A percentile compares a stretch with the other conserved stretches of the same genome.
Conservation (phyloP, 306 rosid species). For the Rosa rugosa region DNA sequence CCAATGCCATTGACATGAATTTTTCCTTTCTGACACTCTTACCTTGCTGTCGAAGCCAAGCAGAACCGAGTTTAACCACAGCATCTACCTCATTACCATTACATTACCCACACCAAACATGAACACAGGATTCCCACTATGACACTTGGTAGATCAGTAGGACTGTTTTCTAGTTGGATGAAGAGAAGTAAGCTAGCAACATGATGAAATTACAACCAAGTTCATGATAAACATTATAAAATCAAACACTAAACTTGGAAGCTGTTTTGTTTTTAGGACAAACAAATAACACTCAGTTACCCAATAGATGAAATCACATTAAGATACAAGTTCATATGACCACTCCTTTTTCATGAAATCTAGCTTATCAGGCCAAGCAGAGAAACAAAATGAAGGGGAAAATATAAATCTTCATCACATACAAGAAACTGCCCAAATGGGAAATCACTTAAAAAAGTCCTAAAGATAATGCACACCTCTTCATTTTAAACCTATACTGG, state of each 20-base stretch:
- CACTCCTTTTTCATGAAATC: conserved; percentile 32
- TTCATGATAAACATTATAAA: not conserved
- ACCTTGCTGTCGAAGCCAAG: not conserved
- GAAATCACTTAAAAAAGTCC: conserved; percentile 21
- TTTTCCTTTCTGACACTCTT: not conserved
- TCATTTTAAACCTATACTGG: conserved; percentile 58
- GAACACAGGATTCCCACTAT: not conserved
- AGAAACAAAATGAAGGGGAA: conserved; percentile 9
- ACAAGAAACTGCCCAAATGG: conserved; percentile 25
- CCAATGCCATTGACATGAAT: not conserved
- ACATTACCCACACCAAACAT: not conserved
- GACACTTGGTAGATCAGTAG: not conserved
- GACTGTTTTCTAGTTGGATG: not conserved
- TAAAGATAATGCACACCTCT: conserved; percentile 62
- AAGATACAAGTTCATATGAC: conserved; percentile 24
- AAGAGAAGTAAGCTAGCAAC: not conserved
- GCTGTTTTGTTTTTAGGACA: not conserved
- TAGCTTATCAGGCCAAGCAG: conserved; percentile 20
- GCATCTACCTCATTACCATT: not conserved
- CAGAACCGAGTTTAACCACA: not conserved
- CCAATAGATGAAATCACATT: conserved; percentile 21
- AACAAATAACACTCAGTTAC: not conserved
- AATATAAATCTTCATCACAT: conserved; percentile 33
- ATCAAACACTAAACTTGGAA: not conserved
- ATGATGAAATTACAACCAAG: not conserved